Percentiles rank a stretch among this genome's conserved stretches.
Conservation (phyloP, 1,284 basidiomycete species). For the Fistulinella staudtii region DNA sequence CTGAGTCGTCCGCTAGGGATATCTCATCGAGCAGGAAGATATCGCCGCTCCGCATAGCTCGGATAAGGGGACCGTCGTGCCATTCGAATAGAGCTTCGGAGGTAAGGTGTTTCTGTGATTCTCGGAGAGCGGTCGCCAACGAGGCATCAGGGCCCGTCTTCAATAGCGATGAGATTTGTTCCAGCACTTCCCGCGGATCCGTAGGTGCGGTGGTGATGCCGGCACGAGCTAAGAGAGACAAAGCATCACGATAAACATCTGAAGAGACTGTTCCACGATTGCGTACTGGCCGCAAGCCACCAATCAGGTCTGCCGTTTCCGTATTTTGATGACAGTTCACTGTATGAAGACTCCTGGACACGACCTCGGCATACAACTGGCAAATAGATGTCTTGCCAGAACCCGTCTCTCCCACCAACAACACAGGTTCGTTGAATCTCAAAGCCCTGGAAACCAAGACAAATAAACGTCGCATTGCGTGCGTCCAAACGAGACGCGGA, state of each 20-base stretch:
- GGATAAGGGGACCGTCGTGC: constrained; percentile 92
- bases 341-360: constrained; percentile 61
- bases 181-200: constrained; percentile 37
- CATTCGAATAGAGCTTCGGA: constrained; percentile 88
- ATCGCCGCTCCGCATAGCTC: constrained; percentile 86
- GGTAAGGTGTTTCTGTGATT: constrained; percentile 42
- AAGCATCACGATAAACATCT: constrained; percentile 44
- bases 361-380: constrained; percentile 78
- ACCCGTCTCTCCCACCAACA: constrained; percentile 98
- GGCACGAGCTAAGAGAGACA: constrained; percentile 38
- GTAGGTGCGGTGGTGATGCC: constrained; percentile 35
- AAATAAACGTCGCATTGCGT: constrained; percentile 89
- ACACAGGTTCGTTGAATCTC: constrained; percentile 89
- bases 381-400: constrained; percentile 98
- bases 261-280: constrained; percentile 59
- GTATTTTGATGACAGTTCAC: constrained; percentile 99
- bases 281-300: constrained; percentile 90
- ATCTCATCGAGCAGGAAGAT: constrained; percentile 96
- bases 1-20: constrained; percentile 96
- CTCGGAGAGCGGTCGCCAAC: constrained; percentile 36
- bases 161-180: constrained; percentile 35
- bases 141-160: constrained; percentile 29
- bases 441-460: constrained; percentile 81
- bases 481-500: constrained; percentile 80
- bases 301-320: constrained; percentile 97